Evolutionary conservation across 257 asterid species (phyloP), one percentile per base, ranked within the genome.

Genomic region (Solanum gandarillasii): DNA sequence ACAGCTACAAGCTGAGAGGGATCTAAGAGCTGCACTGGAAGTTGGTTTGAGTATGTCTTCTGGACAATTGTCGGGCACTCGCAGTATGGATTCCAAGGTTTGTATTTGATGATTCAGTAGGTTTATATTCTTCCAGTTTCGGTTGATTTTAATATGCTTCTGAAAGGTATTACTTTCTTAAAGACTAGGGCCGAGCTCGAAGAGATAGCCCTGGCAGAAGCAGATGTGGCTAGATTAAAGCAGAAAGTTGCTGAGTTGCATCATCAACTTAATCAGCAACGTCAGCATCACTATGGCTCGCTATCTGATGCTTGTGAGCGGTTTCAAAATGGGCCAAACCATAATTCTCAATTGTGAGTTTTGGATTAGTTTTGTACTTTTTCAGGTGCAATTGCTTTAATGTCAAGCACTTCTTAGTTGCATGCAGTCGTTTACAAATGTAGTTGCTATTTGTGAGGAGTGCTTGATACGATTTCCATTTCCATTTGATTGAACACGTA

Each of bases 181-280:
- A 85, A 97, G 99, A 97, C 98, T 12, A 97, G 97, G 93, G 98
- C 98, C 27, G 99, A 97, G 91, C 98, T 96, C 60, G 98, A 96
- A 93, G 99, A 96, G 91, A 96, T 96, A 89, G 98, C 99, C 89
- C 98, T 96, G 39, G 99, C 99, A 65, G 98, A 95, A 93, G 98
- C 98, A 71, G 99, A 97, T 91, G 98, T 97, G 90, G 97, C 97
- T 88, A 91, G 98, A 90, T 92, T 97, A 92, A 97, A 96, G 92
- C 96, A 95, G 90, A 97, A 95, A 95, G 99, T 97, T 92, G 98
- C 98, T 75, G 96, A 97, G 91, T 98, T 97, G 86, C 98, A 97
- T 91, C 98, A 95, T 89, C 98, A 97, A 90, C 93, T 97, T 84
- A 95, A 97, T 91, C 99, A 97, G 93, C 98, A 95, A 86, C 97